phyloP scores from a whole-genome alignment of 208 protist species.

The Acanthamoeba healyi region DNA sequence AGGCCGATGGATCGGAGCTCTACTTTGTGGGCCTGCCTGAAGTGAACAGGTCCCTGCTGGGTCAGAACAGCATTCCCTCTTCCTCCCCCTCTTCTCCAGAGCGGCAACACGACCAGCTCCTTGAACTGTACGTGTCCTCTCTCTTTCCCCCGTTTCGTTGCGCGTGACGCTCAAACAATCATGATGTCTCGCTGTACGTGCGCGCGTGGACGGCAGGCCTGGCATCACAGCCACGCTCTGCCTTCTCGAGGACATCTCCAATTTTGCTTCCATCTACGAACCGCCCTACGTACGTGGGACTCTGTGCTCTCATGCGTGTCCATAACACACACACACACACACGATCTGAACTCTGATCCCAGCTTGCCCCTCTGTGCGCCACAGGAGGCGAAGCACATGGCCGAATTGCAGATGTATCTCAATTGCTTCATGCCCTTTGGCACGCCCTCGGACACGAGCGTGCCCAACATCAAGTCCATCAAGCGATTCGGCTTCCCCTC shows the following conservation, averaged over 20 bases:
- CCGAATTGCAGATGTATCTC: slow-evolving; percentile 60
- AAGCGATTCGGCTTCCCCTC: slow-evolving; percentile 51
- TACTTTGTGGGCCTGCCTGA: slow-evolving; percentile 49
- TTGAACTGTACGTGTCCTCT: background rate
- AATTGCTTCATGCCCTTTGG: slow-evolving; percentile 59
- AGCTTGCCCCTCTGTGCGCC: background rate
- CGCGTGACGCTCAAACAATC: background rate
- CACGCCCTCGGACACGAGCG: slow-evolving; percentile 38
- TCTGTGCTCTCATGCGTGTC: background rate
- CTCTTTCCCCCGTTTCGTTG: background rate
- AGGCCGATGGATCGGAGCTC: background rate
- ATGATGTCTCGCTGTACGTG: background rate
- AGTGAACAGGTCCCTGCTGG: background rate
- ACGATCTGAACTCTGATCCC: too few relatives aligned
- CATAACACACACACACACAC: background rate
- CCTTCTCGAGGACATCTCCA: slow-evolving; percentile 58
- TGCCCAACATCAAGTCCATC: slow-evolving; percentile 30
- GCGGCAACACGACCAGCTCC: background rate
- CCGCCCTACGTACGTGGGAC: slow-evolving; percentile 1
- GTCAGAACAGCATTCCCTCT: background rate
- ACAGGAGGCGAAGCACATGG: slow-evolving; percentile 25
- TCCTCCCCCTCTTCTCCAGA: background rate
- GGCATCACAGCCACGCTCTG: slow-evolving; percentile 51
- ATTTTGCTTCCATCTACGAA: slow-evolving; percentile 21
- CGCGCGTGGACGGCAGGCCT: background rate